Conservation (phyloP, 306 rosid genomes). For the Rosa multiflora region DNA sequence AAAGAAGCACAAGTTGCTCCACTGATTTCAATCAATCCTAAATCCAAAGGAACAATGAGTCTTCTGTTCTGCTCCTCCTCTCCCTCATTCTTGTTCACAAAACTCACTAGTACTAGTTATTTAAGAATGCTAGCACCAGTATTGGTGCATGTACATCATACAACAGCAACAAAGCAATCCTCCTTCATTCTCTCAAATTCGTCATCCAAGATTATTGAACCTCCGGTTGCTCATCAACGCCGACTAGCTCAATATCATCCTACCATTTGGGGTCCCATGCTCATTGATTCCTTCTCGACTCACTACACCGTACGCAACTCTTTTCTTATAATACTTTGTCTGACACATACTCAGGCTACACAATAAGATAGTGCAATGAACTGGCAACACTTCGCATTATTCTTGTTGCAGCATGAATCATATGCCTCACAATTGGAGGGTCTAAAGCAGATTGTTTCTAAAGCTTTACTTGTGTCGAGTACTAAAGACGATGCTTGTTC, state of each 20-base stretch:
- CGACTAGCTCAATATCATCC: constrained; percentile 35
- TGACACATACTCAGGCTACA: too few relatives aligned
- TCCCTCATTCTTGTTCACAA: not conserved
- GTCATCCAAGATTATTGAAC: not conserved
- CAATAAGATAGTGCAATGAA: not conserved
- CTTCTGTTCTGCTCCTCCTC: not conserved
- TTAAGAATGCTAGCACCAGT: not conserved
- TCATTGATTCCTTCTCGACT: constrained; percentile 28
- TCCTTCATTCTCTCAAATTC: not conserved
- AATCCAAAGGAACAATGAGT: not conserved
- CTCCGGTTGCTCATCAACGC: not conserved
- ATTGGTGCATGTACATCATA: not conserved
- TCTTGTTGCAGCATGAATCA: constrained; percentile 23
- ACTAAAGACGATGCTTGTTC: not conserved
- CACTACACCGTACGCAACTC: constrained; percentile 4
- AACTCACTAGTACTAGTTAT: not conserved
- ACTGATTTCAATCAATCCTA: not conserved
- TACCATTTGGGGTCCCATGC: constrained; percentile 21
- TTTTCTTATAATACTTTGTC: not conserved
- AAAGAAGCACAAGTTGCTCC: not conserved
- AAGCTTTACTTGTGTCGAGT: not conserved
- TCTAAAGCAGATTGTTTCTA: constrained; percentile 12
- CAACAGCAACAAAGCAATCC: not conserved
- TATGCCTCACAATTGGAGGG: constrained; percentile 14
- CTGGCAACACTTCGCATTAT: not conserved